Base-by-base conservation (phyloP, 2,329 filamentous ascomycete species). In the Gyromitra esculenta region DNA sequence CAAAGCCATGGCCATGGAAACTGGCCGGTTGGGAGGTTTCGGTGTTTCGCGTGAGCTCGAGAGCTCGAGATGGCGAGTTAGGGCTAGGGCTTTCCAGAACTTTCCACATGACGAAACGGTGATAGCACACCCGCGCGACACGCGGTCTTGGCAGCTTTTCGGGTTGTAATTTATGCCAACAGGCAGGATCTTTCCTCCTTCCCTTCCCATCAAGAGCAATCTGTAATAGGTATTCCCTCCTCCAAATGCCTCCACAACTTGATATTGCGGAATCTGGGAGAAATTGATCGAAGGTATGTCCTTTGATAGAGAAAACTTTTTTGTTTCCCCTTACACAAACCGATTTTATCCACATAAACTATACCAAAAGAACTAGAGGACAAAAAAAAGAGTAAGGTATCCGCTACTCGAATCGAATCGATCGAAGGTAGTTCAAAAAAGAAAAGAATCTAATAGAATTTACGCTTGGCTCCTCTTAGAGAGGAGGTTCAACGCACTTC, bases 401-500 rank as follows among this genome's bases (percentile, higher is more conserved):
- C 15, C 4, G 41, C 8, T 21, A 39, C 18, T 59, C 41, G 2
- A 31, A 21, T 50, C 21, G 39, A 57, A 67, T 56, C n/a, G 62
- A 54, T 31, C 25, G 25, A 31, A 31, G 31, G 8, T 21, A 50
- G 35, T 15, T 15, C 41, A 8, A 18, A 21, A 3, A 31, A 48
- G 31, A 54, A 50, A 50, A 18, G 21, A 54, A 13, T 5, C 7
- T 7, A 4, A 21, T 35, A 35, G 37, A 54, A 18, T 54, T 56
- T 65, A 75, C 31, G 31, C 50, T 43, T 35, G 41, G 65, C 80
- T 80, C 87, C 91, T 91, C 82, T 86, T 86, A 59, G 94, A 92
- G 81, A 99, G 85, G 83, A 98, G 83, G 84, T 99, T 99, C 85
- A 99, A 84, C 54, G 96, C 96, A 83, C 93, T 97, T 1, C 96